phyloP scores from a whole-genome alignment of 1,139 yeast genomes.

The Yamadazyma conglobata region DNA sequence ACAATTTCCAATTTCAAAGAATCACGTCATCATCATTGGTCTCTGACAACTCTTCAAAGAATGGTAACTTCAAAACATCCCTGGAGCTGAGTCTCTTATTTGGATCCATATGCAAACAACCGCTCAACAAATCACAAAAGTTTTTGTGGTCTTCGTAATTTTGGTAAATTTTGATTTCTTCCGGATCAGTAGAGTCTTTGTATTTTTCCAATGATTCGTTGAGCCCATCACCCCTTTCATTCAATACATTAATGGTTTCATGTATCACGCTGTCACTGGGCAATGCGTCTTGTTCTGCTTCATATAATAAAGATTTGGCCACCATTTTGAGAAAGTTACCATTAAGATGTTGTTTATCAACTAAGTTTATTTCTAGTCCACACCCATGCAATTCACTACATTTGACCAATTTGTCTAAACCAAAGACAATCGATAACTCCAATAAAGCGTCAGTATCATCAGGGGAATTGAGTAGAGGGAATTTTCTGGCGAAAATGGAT shows the following conservation, averaged over 20 bases:
- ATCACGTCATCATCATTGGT: conserved; percentile 34
- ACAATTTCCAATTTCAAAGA: conserved; percentile 20
- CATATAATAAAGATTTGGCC: conserved; percentile 28
- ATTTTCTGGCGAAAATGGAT: conserved; percentile 66
- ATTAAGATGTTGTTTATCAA: conserved; percentile 14
- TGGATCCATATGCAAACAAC: conserved; percentile 57
- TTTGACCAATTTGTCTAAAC: conserved; percentile 65
- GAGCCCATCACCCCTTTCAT: conserved; percentile 18
- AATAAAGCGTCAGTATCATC: conserved; percentile 91
- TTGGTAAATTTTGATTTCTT: conserved; percentile 28
- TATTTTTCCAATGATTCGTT: conserved; percentile 7
- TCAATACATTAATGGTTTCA: conserved; percentile 36
- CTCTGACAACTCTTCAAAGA: conserved; percentile 42
- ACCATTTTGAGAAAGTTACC: conserved; percentile 36
- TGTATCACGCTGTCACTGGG: conserved; percentile 38
- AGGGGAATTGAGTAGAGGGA: conserved; percentile 84
- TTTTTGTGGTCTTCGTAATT: conserved; percentile 39
- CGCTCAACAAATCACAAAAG: conserved; percentile 52
- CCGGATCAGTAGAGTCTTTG: conserved; percentile 11
- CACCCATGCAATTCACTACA: conserved; percentile 87
- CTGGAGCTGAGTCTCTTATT: conserved; percentile 52
- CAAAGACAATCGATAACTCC: conserved; percentile 83
- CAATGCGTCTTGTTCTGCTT: conserved; percentile 32
- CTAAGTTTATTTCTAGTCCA: conserved; percentile 66
- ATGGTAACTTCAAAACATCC: conserved; percentile 53